phyloP scores from a whole-genome alignment of 805 yeast species.

The Schizosaccharomyces japonicus region DNA sequence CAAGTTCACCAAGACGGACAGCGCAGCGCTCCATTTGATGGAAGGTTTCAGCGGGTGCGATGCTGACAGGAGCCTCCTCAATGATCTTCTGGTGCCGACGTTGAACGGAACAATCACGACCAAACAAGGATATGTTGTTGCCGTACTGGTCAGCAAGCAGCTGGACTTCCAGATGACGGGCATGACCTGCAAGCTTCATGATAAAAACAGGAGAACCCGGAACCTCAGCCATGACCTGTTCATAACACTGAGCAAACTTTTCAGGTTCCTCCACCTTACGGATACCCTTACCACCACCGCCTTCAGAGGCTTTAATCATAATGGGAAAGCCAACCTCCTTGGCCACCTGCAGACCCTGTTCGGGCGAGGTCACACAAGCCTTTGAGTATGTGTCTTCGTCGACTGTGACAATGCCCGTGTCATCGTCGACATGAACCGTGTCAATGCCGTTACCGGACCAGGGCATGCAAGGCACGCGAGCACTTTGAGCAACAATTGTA shows the following conservation, averaged over 20 bases:
- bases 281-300: conserved; percentile 99
- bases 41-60: conserved; percentile 72
- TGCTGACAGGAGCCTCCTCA: conserved; percentile 97
- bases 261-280: conserved; percentile 76
- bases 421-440: conserved; percentile 42
- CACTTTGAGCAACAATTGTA: conserved; percentile 97
- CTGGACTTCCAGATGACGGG: conserved; percentile 96
- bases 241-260: conserved; percentile 51
- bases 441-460: conserved; percentile 98
- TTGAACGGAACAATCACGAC: conserved; percentile 98
- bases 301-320: conserved; percentile 97
- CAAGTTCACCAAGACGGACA: conserved; percentile 83
- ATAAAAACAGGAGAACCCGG: conserved; percentile 98
- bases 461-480: conserved; percentile 93
- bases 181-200: conserved; percentile 91
- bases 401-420: conserved; percentile 68
- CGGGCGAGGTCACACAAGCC: conserved; percentile 73
- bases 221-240: conserved; percentile 89
- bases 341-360: conserved; percentile 74
- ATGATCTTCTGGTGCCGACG: conserved; percentile 97
- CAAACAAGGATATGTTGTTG: conserved; percentile 85
- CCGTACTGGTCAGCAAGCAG: conserved; percentile 95
- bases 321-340: conserved; percentile 84
- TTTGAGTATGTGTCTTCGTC: conserved; percentile 56
- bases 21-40: conserved; percentile 89